A percentile compares a stretch with the other conserved stretches of the same genome.
phyloP scores from a whole-genome alignment of 768 basidiomycete genomes.

The Arthromyces matolae region DNA sequence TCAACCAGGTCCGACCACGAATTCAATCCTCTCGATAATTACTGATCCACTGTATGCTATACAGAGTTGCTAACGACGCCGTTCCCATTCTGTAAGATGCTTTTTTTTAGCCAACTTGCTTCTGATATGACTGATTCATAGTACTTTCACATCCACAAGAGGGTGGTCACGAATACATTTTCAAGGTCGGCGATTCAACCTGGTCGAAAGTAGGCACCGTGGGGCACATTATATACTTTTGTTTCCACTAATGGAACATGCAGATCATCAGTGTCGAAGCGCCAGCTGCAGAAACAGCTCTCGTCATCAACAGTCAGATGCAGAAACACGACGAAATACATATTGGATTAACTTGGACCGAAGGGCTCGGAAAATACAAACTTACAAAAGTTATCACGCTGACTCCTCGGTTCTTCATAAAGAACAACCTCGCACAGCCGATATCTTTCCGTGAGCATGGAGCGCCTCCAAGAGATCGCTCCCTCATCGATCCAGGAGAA shows the following conservation, averaged over 20 bases:
- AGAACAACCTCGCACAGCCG: conserved; percentile 67
- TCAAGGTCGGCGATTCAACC: conserved; percentile 74
- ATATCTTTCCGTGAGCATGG: conserved; percentile 87
- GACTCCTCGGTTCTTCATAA: conserved; percentile 85
- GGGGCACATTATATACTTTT: no score
- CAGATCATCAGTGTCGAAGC: conserved; percentile 80
- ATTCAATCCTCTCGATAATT: neutral
- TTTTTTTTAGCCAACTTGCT: neutral
- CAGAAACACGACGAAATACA: conserved; percentile 69
- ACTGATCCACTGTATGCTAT: neutral
- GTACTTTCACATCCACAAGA: conserved; percentile 85
- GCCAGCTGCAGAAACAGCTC: conserved; percentile 82
- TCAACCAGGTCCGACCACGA: conserved; percentile 56
- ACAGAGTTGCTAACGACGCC: conserved; percentile 49
- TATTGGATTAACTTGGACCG: conserved; percentile 86
- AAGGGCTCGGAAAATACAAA: conserved; percentile 97
- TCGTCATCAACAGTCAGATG: conserved; percentile 62
- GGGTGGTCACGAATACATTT: conserved; percentile 77
- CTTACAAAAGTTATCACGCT: conserved; percentile 91
- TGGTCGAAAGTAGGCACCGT: conserved; percentile 76
- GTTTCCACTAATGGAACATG: no score
- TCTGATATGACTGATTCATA: conserved; percentile 23
- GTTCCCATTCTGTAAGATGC: conserved; percentile 72
- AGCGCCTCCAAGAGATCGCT: conserved; percentile 58
- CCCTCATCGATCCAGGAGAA: conserved; percentile 62